These are phyloP conservation scores for Polyporus tsugae DNA, from an alignment of 1,284 basidiomycete species.

Conservation along the genomic window DNA sequence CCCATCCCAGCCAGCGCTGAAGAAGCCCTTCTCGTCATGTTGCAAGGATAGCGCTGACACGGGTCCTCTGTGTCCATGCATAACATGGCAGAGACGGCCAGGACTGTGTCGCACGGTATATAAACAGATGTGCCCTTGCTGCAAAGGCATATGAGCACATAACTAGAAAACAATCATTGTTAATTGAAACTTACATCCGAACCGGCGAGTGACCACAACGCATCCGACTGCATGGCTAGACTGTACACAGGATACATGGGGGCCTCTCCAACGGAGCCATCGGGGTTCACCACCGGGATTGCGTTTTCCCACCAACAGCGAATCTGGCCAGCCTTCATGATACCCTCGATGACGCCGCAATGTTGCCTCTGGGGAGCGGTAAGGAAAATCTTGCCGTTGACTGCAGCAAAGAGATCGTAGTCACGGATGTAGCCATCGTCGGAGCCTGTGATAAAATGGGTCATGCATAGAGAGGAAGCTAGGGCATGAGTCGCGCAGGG, in stretches of 20 bases:
- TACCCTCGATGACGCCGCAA: conserved; percentile 90
- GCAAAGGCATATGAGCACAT: conserved; percentile 18
- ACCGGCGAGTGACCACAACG: conserved; percentile 89
- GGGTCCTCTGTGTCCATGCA: conserved; percentile 79
- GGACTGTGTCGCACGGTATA: conserved; percentile 94
- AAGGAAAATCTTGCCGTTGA: conserved; percentile 88
- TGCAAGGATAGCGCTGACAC: conserved; percentile 88
- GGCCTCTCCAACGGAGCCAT: conserved; percentile 53
- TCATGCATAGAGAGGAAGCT: conserved; percentile 86
- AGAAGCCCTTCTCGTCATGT: conserved; percentile 83
- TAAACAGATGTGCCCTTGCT: conserved; percentile 90
- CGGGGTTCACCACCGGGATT: conserved; percentile 41
- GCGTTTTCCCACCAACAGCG: conserved; percentile 93
- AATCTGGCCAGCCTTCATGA: conserved; percentile 89
- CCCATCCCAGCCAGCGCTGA: conserved; percentile 96
- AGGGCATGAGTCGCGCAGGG: conserved; percentile 89
- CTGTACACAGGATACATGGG: conserved; percentile 83
- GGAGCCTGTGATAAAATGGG: conserved; percentile 90
- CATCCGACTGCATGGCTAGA: conserved; percentile 89
- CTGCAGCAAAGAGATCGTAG: conserved; percentile 91
- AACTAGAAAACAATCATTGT: background rate
- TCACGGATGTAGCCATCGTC: conserved; percentile 94
- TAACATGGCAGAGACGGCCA: conserved; percentile 79
- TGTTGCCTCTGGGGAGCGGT: conserved; percentile 92
- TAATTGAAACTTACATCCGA: conserved; percentile 67